phyloP scores from a whole-genome alignment of 805 yeast genomes.

The Lachancea thermotolerans region DNA sequence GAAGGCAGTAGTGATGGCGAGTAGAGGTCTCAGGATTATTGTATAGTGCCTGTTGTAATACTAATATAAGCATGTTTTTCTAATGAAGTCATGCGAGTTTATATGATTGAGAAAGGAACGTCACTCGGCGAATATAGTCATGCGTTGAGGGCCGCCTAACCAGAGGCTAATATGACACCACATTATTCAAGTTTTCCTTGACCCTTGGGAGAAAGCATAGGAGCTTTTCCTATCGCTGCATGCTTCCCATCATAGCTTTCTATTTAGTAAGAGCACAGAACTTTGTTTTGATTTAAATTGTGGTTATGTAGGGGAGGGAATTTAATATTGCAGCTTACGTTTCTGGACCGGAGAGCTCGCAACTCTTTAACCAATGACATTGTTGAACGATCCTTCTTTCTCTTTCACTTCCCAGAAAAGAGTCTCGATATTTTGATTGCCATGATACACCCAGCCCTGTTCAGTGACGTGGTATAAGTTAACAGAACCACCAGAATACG shows the following conservation, averaged over 20 bases:
- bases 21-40: slow-evolving; percentile 3
- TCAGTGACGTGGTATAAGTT: slow-evolving; percentile 91
- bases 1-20: slow-evolving; percentile 7
- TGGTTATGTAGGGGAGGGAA: too few species aligned
- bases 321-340: not conserved
- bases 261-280: too few species aligned
- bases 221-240: too few species aligned
- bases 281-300: too few species aligned
- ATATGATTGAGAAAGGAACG: not conserved
- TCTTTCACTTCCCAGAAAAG: slow-evolving; percentile 88
- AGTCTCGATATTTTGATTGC: slow-evolving; percentile 87
- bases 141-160: too few species aligned
- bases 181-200: too few species aligned
- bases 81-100: not conserved
- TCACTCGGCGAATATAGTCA: too few species aligned
- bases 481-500: slow-evolving; percentile 94
- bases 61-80: slow-evolving; percentile 5
- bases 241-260: too few species aligned
- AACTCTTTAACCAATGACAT: slow-evolving; percentile 25
- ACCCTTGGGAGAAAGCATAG: too few species aligned
- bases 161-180: too few species aligned
- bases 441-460: slow-evolving; percentile 92
- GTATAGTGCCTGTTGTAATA: slow-evolving; percentile 1
- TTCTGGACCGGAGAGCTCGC: not conserved
- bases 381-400: slow-evolving; percentile 82